phyloP scores from a whole-genome alignment of 2,329 filamentous ascomycete genomes.

The Sclerotiophoma versabilis region DNA sequence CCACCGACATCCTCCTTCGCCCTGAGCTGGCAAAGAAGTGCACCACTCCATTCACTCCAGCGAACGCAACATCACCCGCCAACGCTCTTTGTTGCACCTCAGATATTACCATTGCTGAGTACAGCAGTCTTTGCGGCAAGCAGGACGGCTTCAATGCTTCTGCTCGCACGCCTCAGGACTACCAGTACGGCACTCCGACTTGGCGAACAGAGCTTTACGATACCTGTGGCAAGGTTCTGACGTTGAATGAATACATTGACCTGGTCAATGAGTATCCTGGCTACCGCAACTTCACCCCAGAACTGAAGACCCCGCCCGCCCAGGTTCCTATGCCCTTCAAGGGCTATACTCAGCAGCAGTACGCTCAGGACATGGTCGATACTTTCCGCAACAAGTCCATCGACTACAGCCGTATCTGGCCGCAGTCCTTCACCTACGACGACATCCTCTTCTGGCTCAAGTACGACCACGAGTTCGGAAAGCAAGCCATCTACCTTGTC shows the following conservation, averaged over 20 bases:
- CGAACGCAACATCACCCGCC: conserved; percentile 38
- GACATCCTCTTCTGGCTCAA: conserved; percentile 71
- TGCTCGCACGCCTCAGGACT: conserved; percentile 64
- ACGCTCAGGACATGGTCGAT: conserved; percentile 65
- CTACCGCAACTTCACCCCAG: conserved; percentile 66
- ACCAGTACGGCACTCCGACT: conserved; percentile 61
- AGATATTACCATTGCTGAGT: conserved; percentile 29
- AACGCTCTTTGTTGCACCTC: conserved; percentile 29
- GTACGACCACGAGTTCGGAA: conserved; percentile 65
- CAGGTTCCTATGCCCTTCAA: conserved; percentile 70
- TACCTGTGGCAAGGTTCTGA: conserved; percentile 65
- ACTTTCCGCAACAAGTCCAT: conserved; percentile 48
- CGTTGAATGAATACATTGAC: conserved; percentile 66
- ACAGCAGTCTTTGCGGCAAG: conserved; percentile 26
- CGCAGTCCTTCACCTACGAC: conserved; percentile 68
- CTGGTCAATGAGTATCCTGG: conserved; percentile 62
- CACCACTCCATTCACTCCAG: conserved; percentile 66
- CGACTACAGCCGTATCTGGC: conserved; percentile 49
- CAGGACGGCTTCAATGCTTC: conserved; percentile 64
- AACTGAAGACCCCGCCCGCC: conserved; percentile 66
- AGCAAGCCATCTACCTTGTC: conserved; percentile 69
- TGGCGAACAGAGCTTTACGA: conserved; percentile 71
- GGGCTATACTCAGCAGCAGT: conserved; percentile 68
- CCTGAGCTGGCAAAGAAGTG: conserved; percentile 71
- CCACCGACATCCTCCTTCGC: conserved; percentile 69